Base-by-base conservation (phyloP, 495 filamentous ascomycete genomes). In the Penicillium daleae region DNA sequence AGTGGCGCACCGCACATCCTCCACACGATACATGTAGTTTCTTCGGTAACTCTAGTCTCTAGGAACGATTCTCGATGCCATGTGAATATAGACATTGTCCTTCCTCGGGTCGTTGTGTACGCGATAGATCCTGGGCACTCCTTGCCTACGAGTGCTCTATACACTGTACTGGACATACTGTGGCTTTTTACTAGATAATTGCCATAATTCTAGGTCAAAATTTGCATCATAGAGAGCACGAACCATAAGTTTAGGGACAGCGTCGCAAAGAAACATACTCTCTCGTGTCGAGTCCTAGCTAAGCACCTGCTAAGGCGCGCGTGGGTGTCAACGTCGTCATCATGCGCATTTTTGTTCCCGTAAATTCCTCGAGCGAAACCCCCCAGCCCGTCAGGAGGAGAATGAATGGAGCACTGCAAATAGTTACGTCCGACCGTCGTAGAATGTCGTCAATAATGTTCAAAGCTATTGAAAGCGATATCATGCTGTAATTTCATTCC, bases 241-340 rank as follows among this genome's bases (percentile, higher is more conserved):
- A 42, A 6, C 17, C 1, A 42, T n/a, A 44, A 44, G 40, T 21
- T 8, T 19, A 21, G n/a, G n/a, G 8, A 15, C 10, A 37, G 33
- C 15, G 33, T 15, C 12, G 33, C 33, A 37, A 37, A 12, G 33
- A 37, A 37, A 9, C 33, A 37, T 44, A 9, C n/a, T 2, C 6
- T 44, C n/a, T 44, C 17, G 17, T 9, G 50, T 32, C 27, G 29
- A 53, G 10, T 26, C 21, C 12, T n/a, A 49, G 44, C n/a, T 26
- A 5, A 53, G 17, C 50, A 32, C 12, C n/a, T 53, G 27, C 27
- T 33, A 29, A 24, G 51, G 6, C 17, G 10, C 24, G 31, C 22
- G 51, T 26, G 33, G 62, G 56, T 65, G 52, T 29, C 59, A 59
- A 63, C 66, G 68, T 67, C 71, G 73, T 75, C 71, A 72, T 75